phyloP scores from a whole-genome alignment of 371 early-diverging fungal genomes.

The Mucor circinelloides region DNA sequence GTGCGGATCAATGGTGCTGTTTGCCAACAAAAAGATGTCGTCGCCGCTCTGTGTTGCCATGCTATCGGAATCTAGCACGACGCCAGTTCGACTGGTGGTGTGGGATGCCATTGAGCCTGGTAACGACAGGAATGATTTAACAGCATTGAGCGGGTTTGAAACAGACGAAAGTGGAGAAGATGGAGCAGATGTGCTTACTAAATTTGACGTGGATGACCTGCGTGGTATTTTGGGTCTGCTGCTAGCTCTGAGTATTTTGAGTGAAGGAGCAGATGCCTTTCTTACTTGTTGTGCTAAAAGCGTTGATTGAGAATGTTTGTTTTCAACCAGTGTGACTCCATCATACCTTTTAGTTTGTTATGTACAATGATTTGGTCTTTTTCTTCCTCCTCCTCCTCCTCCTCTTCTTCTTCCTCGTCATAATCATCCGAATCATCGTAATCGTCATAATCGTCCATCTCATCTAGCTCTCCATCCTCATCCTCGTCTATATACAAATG shows the following conservation, averaged over 20 bases:
- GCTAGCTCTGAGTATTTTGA: background rate
- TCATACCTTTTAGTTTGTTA: background rate
- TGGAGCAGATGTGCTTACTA: constrained; percentile 12
- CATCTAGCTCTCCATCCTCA: constrained; percentile 6
- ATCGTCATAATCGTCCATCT: background rate
- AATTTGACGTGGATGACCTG: constrained; percentile 25
- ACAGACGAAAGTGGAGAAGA: constrained; percentile 15
- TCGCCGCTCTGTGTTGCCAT: background rate
- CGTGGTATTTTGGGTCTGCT: constrained; percentile 1
- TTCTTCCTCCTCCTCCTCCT: constrained; percentile 17
- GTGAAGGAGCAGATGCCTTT: constrained; percentile 2
- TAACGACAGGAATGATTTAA: constrained; percentile 30
- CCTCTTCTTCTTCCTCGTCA: constrained; percentile 17
- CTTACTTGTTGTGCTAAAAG: background rate
- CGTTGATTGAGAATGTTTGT: background rate
- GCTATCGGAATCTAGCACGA: background rate
- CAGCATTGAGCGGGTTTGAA: constrained; percentile 24
- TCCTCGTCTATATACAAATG: background rate
- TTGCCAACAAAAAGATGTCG: constrained; percentile 27
- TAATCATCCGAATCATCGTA: constrained; percentile 18
- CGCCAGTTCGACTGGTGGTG: background rate
- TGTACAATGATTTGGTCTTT: background rate
- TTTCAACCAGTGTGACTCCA: background rate
- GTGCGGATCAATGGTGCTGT: constrained; percentile 42
- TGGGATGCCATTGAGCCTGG: constrained; percentile 23